Evolutionary conservation across 78 protist genomes (phyloP), one percentile per base, ranked within the genome.

Genomic region (Polysphondylium violaceum): DNA sequence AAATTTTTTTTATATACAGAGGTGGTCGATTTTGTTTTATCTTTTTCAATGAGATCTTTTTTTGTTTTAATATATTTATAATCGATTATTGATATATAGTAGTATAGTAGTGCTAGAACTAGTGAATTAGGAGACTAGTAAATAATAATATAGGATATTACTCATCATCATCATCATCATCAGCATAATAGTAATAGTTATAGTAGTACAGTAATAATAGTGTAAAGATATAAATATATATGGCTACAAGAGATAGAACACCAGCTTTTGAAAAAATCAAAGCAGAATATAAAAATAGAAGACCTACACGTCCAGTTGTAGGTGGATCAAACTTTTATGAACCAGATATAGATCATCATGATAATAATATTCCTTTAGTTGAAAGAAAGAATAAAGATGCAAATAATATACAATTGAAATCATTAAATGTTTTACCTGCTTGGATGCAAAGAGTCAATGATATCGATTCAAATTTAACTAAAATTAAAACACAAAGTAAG

Each of bases 161-260:
- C n/a, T n/a, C n/a, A n/a, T n/a, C n/a, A n/a, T n/a, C 5, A 6
- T 17, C 8, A 6, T 14, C 63, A 56, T 56, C 5, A 56, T 14
- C 63, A 14, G 7, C 63, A 56, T 6, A 17, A 56, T 14, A 17
- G 8, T n/a, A n/a, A 14, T 56, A 56, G 7, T n/a, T 56, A 56
- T 56, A 56, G 4, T 17, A 56, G 5, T 14, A 56, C 7, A 17
- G 21, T 17, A 6, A n/a, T n/a, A n/a, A n/a, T n/a, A n/a, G n/a
- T n/a, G n/a, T n/a, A n/a, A n/a, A n/a, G n/a, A n/a, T n/a, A n/a
- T n/a, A n/a, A n/a, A n/a, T n/a, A n/a, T n/a, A 17, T 9, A 83
- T 83, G 90, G 63, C 90, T 38, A 63, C 74, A 17, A 67, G 90
- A 69, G 61, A 83, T 69, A 83, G 72, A 56, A 53, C 90, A 25